Base-by-base conservation (phyloP, 2,329 filamentous ascomycete species). In the Fusarium oxysporum region DNA sequence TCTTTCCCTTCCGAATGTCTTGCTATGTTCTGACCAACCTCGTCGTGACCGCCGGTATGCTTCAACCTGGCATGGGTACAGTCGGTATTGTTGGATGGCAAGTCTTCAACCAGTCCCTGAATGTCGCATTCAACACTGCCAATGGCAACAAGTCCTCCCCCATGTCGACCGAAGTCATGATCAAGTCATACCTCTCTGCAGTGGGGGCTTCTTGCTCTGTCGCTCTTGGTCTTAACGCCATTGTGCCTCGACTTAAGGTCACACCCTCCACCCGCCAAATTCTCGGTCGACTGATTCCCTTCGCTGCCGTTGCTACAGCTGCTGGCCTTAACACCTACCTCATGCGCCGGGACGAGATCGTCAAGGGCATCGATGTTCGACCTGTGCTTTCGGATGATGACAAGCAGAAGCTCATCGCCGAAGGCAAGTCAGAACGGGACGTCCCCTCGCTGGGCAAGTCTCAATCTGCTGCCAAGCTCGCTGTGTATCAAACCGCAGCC, bases 61-160 rank as follows among this genome's bases (percentile, higher is more conserved):
- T 99, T 62, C 96, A 96, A 59, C 96, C 96, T 6, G 93, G 93
- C 14, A 89, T 98, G 30, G 86, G 89, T 77, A 97, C 92, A 48
- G 88, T 89, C 45, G 96, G 96, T 58, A 98, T 94, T 9, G 87
- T 98, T 41, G 92, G 92, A 74, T 99, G 96, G 96, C 96, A 99
- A 84, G 90, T 98, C 65, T 90, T 93, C 75, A 99, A 99, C 84
- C 96, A 99, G 85, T 98, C 95, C 17, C 92, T 99, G 77, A 99
- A 99, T 82, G 96, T 99, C 33, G 96, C 94, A 75, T 96, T 99
- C 87, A 99, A 99, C 88, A 95, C 91, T 81, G 93, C 96, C 80
- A 99, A 99, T 82, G 94, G 96, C 72, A 99, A 99, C 89, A 99
- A 99, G 83, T 97, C 95, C 43, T 95, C 94, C 6, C 94, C 96